Evolutionary conservation across 2,329 filamentous ascomycete genomes (phyloP), one percentile per base, ranked within the genome.

Genomic region (Aspergillus calidoustus): DNA sequence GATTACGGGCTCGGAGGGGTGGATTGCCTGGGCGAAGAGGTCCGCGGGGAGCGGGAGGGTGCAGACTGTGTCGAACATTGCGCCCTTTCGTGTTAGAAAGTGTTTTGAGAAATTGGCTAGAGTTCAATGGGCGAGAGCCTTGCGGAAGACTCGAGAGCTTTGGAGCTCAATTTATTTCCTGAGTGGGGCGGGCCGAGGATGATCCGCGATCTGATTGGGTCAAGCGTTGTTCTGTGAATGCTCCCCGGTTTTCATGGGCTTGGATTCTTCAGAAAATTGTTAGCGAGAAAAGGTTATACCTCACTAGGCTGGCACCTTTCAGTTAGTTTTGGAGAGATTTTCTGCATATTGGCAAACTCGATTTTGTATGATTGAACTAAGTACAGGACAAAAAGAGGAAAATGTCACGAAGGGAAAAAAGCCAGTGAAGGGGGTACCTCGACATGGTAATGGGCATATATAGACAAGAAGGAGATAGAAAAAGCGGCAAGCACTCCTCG

Each of bases 61-160:
- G 83, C 94, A 97, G 67, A 96, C 86, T 67, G 92, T 96, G 77
- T 97, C 93, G 74, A 96, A 92, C 92, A 96, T 96, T 71, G 66
- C 69, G 57, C 15, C 59, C 34, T 41, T 13, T 5, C 11, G 34
- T 41, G 11, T 41, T 38, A 15, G 34, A 41, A 15, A 15, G 34
- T 41, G 34, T 13, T 11, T 17, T 41, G 11, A 28, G 34, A 11
- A 4, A 15, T 15, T 41, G 3, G 11, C 8, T 13, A 15, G 34
- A 6, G 5, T 41, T 4, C 34, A 41, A 41, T 41, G 34, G 34
- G 3, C 13, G 34, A 5, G 34, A 15, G 34, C 34, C 3, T 13
- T 41, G 34, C 11, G 34, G 34, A 15, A 41, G 34, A 15, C 34
- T 59, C 55, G 31, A 51, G 51, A 58, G 34, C 50, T 50, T 54